phyloP scores from a whole-genome alignment of 345 rosid genomes.

The Trapa incisa region DNA sequence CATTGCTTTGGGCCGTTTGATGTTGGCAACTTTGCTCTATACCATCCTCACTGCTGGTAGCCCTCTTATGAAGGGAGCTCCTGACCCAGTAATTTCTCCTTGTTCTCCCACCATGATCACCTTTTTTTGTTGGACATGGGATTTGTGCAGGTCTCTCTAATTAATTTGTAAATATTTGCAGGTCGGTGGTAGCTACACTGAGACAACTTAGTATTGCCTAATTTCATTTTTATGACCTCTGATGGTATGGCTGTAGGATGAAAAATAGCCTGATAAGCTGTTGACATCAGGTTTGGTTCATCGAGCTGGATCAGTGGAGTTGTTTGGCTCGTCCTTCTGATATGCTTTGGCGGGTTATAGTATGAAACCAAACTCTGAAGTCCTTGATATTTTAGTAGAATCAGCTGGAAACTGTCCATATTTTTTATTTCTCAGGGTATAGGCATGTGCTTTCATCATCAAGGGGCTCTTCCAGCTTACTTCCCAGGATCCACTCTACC shows the following conservation, averaged over 20 bases:
- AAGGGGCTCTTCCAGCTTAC: constrained; percentile 44
- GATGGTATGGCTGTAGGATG: neutral
- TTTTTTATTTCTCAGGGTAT: constrained; percentile 33
- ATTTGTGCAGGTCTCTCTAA: neutral
- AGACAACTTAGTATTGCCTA: neutral
- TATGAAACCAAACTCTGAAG: neutral
- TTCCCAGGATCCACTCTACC: constrained; percentile 57
- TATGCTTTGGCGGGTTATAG: constrained; percentile 74
- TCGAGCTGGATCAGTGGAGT: constrained; percentile 47
- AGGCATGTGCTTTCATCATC: constrained; percentile 52
- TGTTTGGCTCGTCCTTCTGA: constrained; percentile 54
- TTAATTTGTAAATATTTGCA: constrained; percentile 14
- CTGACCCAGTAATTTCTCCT: constrained; percentile 47
- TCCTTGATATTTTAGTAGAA: neutral
- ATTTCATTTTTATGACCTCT: no score
- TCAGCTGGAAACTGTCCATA: neutral
- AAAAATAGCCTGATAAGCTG: neutral
- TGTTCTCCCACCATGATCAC: neutral
- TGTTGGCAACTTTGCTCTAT: constrained; percentile 64
- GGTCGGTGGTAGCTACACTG: constrained; percentile 64
- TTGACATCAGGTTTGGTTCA: constrained; percentile 53
- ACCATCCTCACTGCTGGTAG: constrained; percentile 60
- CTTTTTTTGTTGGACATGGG: neutral
- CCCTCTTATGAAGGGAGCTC: constrained; percentile 74
- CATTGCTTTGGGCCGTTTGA: constrained; percentile 47